Percentiles rank a stretch among this genome's conserved stretches.
Evolutionary conservation across 164 flowering plant genomes (phyloP).

Genomic region (Cinnamomum chago): DNA sequence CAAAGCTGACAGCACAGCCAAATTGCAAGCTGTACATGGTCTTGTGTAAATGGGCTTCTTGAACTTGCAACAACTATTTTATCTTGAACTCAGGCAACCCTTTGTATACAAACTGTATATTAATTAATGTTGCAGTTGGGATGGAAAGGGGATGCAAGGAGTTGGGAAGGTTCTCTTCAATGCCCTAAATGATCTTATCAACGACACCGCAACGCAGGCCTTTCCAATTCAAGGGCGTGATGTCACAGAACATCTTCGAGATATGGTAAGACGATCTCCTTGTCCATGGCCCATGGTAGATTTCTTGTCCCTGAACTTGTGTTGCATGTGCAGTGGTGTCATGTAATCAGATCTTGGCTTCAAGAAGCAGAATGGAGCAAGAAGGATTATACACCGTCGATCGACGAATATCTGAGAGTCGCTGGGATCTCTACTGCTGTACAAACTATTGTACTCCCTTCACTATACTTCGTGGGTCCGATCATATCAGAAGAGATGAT

Average conservation of each 20-base stretch:
- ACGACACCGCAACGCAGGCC: slow-evolving; percentile 5
- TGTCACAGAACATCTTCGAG: slow-evolving; percentile 6
- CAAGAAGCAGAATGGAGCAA: slow-evolving; percentile 7
- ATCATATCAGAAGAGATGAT: slow-evolving; percentile 2
- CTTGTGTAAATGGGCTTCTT: background rate
- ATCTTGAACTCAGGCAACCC: background rate
- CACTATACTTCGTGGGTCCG: slow-evolving; percentile 4
- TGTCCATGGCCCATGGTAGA: background rate
- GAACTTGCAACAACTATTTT: background rate
- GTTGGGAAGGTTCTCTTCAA: slow-evolving; percentile 6
- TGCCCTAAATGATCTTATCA: slow-evolving; percentile 3
- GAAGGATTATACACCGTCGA: background rate
- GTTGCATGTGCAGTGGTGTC: slow-evolving; percentile 3
- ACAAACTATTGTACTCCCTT: background rate
- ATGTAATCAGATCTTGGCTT: slow-evolving; percentile 2
- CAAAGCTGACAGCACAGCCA: background rate
- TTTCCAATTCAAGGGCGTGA: slow-evolving; percentile 5
- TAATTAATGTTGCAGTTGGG: slow-evolving; percentile 5
- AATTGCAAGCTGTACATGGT: background rate
- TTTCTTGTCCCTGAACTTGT: background rate
- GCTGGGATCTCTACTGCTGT: background rate
- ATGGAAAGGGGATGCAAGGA: background rate
- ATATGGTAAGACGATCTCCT: slow-evolving; percentile 4
- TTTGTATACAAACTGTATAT: background rate
- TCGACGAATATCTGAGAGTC: background rate